Base-by-base conservation (phyloP, 768 basidiomycete species). In the Lactifluus pinguis region DNA sequence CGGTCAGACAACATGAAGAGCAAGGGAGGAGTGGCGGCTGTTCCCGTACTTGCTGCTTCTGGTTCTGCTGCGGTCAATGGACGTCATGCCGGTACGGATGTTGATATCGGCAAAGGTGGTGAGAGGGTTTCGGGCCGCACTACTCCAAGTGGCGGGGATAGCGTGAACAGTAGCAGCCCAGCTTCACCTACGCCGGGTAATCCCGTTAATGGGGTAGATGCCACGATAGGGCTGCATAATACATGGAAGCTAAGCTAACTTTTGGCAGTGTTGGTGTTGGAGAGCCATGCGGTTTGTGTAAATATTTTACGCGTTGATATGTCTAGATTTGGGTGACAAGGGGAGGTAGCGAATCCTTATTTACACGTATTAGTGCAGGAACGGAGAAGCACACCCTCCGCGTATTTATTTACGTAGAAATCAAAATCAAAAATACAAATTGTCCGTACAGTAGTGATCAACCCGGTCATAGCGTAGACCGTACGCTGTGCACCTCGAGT, bases 1-100 rank as follows among this genome's bases (percentile, higher is more conserved):
- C 82, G 97, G 19, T 86, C 87, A 41, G 95, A 98, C 69, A 89
- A 90, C 68, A 80, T 81, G 30, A 87, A 92, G 71, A 73, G 75
- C 25, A 86, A 85, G 73, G 68, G 61, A 52, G 68, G 61, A 52
- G 50, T 59, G 32, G 32, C 5, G 11, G 2, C 30, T 25, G 32
- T 17, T 49, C 36, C 30, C n/a, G 32, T 8, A 11, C 21, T 9
- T 2, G 10, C 21, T 47, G 4, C 32, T 6, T 66, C 60, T 32
- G 41, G 10, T 45, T 1, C 32, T 7, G 66, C 60, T 32, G 41
- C 15, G 0, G 66, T 70, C 15, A 55, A 63, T 29, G 71, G 71
- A n/a, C 72, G 68, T 39, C 45, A 15, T 19, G 42, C 71, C 6
- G 74, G 72, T 29, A 67, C 68, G 29, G 50, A 71, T n/a, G 77